phyloP scores from a whole-genome alignment of 2,329 filamentous ascomycete species.

The Aureobasidium sp. region DNA sequence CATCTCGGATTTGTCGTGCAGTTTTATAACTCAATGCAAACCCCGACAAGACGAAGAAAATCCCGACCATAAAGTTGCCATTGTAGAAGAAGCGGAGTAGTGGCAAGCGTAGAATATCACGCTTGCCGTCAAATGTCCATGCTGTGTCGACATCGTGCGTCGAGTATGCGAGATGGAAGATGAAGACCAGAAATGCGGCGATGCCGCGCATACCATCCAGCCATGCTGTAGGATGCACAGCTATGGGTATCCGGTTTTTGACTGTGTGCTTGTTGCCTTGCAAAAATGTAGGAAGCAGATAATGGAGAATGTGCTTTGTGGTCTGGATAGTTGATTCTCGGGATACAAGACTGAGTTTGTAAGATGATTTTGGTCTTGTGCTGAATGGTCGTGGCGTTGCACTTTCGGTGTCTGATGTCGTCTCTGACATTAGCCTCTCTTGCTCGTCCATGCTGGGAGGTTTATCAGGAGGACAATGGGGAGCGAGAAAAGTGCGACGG shows the following conservation, averaged over 20 bases:
- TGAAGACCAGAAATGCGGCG: slow-evolving; percentile 20
- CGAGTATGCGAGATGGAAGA: slow-evolving; percentile 18
- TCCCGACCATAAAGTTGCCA: slow-evolving; percentile 49
- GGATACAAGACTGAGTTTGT: background rate
- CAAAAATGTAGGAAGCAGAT: background rate
- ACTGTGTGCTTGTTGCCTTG: background rate
- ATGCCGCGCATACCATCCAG: slow-evolving; percentile 21
- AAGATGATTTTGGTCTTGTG: background rate
- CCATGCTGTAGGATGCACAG: slow-evolving; percentile 17
- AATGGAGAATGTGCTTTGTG: background rate
- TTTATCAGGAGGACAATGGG: background rate
- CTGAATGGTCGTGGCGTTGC: background rate
- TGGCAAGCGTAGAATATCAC: slow-evolving; percentile 40
- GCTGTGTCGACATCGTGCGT: slow-evolving; percentile 13
- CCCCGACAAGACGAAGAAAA: slow-evolving; percentile 58
- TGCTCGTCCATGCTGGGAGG: background rate
- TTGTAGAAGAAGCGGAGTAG: slow-evolving; percentile 49
- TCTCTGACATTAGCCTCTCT: background rate
- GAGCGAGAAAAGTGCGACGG: background rate
- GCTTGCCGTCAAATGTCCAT: slow-evolving; percentile 1
- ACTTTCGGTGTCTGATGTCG: background rate
- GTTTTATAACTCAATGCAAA: slow-evolving; percentile 49
- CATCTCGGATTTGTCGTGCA: background rate
- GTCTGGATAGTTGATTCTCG: background rate
- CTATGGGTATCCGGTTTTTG: no score